Percentiles rank a stretch among this genome's conserved stretches.
These are phyloP conservation scores for Fusarium protoensiforme DNA, from an alignment of 2,329 filamentous ascomycete genomes.

Conservation along the genomic window DNA sequence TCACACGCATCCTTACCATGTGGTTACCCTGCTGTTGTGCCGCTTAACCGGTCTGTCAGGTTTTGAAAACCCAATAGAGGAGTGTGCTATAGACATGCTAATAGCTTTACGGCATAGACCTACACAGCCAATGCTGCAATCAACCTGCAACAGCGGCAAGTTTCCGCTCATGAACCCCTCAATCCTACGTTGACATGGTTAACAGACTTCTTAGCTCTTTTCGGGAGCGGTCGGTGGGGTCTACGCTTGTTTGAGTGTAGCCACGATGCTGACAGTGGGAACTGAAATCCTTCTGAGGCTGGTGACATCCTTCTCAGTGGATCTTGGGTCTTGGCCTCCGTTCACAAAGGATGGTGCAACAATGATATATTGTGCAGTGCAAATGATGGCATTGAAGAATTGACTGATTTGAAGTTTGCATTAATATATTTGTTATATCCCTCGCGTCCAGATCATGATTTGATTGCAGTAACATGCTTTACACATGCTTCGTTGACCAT, in stretches of 20 bases:
- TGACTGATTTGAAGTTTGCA: neutral
- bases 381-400: neutral
- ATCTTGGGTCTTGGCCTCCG: neutral
- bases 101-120: neutral
- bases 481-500: constrained; percentile 26
- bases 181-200: neutral
- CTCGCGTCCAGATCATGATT: neutral
- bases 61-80: neutral
- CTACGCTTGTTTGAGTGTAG: neutral
- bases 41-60: too few relatives aligned
- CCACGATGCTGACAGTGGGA: neutral
- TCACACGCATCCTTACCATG: neutral
- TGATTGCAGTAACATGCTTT: constrained; percentile 1
- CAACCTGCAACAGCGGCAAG: neutral
- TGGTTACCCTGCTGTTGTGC: neutral
- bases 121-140: neutral
- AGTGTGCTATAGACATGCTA: neutral
- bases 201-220: neutral
- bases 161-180: neutral
- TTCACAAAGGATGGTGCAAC: neutral
- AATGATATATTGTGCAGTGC: neutral
- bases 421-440: neutral
- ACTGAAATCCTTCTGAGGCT: neutral
- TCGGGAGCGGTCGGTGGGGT: neutral
- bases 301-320: neutral